Evolutionary conservation across 2,329 filamentous ascomycete species (phyloP).

Genomic region (Arachnomyces sp.): DNA sequence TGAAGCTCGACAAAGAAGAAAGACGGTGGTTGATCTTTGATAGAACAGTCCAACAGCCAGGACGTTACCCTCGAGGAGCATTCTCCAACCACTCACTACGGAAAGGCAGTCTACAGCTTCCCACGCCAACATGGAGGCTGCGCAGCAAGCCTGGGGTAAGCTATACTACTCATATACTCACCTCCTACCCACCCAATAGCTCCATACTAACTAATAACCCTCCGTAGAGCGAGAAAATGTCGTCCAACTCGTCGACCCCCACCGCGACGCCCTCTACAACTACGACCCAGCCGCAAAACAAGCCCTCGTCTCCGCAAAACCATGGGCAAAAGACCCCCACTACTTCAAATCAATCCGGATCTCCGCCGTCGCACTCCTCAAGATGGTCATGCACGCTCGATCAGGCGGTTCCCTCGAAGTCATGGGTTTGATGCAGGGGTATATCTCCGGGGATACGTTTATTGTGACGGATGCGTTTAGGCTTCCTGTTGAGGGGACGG

Average conservation of each 20-base stretch:
- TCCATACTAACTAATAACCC: constrained; percentile 4
- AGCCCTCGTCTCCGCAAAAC: constrained; percentile 53
- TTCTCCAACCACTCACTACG: constrained; percentile 2
- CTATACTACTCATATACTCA: constrained; percentile 12
- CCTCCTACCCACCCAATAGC: constrained; percentile 7
- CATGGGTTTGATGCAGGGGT: constrained; percentile 98
- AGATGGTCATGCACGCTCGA: constrained; percentile 99
- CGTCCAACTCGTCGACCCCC: constrained; percentile 71
- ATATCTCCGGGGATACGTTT: constrained; percentile 72
- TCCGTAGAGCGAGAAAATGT: constrained; percentile 78
- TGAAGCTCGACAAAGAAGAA: too few relatives aligned
- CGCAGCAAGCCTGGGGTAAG: constrained; percentile 55
- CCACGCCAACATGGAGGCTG: constrained; percentile 43
- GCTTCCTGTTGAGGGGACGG: constrained; percentile 93
- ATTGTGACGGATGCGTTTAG: constrained; percentile 92
- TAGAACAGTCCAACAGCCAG: too few relatives aligned
- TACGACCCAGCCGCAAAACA: constrained; percentile 66
- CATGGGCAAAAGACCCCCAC: constrained; percentile 70
- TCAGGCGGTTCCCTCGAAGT: constrained; percentile 86
- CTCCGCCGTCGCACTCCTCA: constrained; percentile 84
- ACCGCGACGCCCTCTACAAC: constrained; percentile 83
- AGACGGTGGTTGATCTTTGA: too few relatives aligned
- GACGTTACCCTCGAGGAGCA: not conserved
- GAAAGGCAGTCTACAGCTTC: too few relatives aligned
- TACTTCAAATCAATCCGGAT: constrained; percentile 93